These are phyloP conservation scores for Castanea sativa DNA, from an alignment of 306 rosid species.

Conservation along the genomic window DNA sequence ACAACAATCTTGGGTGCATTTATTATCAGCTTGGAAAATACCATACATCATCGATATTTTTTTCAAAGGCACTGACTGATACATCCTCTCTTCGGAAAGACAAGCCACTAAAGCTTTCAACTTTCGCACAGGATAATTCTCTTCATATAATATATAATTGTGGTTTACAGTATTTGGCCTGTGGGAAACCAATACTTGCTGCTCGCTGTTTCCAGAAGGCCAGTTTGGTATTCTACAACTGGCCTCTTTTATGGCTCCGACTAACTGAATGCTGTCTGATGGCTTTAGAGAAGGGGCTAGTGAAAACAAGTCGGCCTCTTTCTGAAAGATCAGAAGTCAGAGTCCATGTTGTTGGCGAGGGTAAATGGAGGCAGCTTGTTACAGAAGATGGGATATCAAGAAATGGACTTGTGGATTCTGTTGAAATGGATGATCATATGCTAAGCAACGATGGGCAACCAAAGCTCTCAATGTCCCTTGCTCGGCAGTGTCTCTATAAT, in stretches of 20 bases:
- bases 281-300: slow-evolving; percentile 81
- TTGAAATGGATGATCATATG: slow-evolving; percentile 40
- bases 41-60: slow-evolving; percentile 81
- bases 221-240: slow-evolving; percentile 72
- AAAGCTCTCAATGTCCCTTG: slow-evolving; percentile 76
- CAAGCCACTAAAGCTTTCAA: slow-evolving; percentile 59
- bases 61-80: slow-evolving; percentile 76
- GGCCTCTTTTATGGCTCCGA: slow-evolving; percentile 96
- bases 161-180: slow-evolving; percentile 88
- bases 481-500: slow-evolving; percentile 75
- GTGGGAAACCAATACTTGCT: slow-evolving; percentile 87
- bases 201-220: slow-evolving; percentile 94
- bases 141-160: slow-evolving; percentile 74
- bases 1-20: slow-evolving; percentile 96
- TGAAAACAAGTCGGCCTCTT: slow-evolving; percentile 37
- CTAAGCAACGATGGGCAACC: slow-evolving; percentile 60
- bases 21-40: slow-evolving; percentile 91
- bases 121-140: slow-evolving; percentile 83
- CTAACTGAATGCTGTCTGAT: slow-evolving; percentile 95
- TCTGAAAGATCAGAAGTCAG: slow-evolving; percentile 61
- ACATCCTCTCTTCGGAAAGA: slow-evolving; percentile 83
- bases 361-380: slow-evolving; percentile 95
- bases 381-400: slow-evolving; percentile 56
- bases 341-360: slow-evolving; percentile 73
- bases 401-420: slow-evolving; percentile 41